Base-by-base conservation (phyloP, 1,284 basidiomycete genomes). In the Cryptococcus deneoformans region DNA sequence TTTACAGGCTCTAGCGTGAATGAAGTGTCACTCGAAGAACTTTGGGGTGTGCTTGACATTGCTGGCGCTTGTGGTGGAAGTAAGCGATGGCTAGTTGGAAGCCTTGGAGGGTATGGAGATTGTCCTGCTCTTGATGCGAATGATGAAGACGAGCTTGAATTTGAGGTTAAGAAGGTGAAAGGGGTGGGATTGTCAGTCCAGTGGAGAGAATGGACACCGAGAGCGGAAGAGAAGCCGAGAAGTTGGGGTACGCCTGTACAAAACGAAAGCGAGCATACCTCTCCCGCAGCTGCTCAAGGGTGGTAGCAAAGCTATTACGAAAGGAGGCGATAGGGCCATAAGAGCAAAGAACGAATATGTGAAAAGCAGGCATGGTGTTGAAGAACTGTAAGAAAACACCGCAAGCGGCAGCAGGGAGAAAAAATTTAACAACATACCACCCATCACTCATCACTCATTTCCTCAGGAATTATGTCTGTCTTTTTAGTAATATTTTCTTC, bases 31-130 rank as follows among this genome's bases (percentile, higher is more conserved):
- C 77, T 88, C 60, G 82, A 84, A 52, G 86, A 90, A 62, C 72
- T 91, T 20, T 92, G 89, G 89, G 86, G 83, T 46, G 81, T 85
- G 56, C 76, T 78, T 5, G 80, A 84, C 5, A 76, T 91, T 43
- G 76, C 83, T 0, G 63, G 77, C 7, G 69, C 82, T n/a, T 90
- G 89, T 63, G 87, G 84, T n/a, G 89, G 90, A 1, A 67, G 64
- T 42, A 75, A 74, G 64, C 57, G 77, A 38, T 68, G 66, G 40
- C 59, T 78, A 3, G 71, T 76, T 10, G 62, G 63, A 4, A 63
- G 60, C 5, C 63, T 78, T 12, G 77, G 77, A n/a, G 77, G 77
- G n/a, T 73, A 63, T 57, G 77, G 77, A 1, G 67, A 78, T 59
- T 72, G 72, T 51, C 59, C 59, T 11, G 51, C 69, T 8, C n/a